Evolutionary conservation across 306 rosid species (phyloP).

Genomic region (Dalbergia cochinchinensis): DNA sequence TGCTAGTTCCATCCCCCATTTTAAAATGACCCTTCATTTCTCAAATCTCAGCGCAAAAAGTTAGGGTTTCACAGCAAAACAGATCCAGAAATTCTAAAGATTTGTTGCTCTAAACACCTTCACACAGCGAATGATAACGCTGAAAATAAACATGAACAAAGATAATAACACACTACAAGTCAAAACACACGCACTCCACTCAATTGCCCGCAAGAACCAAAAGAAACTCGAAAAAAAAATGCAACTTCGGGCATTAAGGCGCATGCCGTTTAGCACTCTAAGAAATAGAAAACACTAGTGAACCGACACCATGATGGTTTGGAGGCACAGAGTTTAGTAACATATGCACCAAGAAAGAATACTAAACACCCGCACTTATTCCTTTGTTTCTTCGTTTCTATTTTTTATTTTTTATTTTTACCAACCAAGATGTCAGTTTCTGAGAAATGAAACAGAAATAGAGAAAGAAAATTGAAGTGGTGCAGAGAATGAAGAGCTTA

Average conservation of each 20-base stretch:
- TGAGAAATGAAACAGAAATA: slow-evolving; percentile 38
- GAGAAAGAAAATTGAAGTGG: background rate
- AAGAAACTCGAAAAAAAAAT: slow-evolving; percentile 12
- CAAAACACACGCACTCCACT: slow-evolving; percentile 18
- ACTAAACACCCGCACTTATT: background rate
- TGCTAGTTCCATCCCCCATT: slow-evolving; percentile 61
- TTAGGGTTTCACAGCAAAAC: slow-evolving; percentile 67
- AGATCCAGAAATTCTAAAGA: slow-evolving; percentile 49
- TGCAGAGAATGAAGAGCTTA: slow-evolving; percentile 41
- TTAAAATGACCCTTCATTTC: slow-evolving; percentile 43
- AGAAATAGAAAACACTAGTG: slow-evolving; percentile 19
- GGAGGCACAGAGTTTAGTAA: slow-evolving; percentile 4
- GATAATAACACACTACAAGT: background rate
- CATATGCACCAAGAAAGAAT: background rate
- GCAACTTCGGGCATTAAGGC: slow-evolving; percentile 16
- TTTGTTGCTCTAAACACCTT: slow-evolving; percentile 36
- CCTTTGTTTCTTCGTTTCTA: no score
- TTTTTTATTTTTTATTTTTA: background rate
- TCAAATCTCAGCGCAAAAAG: slow-evolving; percentile 46
- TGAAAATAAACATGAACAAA: slow-evolving; percentile 32
- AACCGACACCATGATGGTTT: slow-evolving; percentile 20
- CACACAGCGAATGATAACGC: slow-evolving; percentile 26
- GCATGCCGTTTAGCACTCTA: slow-evolving; percentile 22
- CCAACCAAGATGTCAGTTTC: slow-evolving; percentile 37
- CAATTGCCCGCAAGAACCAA: background rate